These are phyloP conservation scores for Acer yangbiense DNA, from an alignment of 345 rosid species.

Conservation along the genomic window DNA sequence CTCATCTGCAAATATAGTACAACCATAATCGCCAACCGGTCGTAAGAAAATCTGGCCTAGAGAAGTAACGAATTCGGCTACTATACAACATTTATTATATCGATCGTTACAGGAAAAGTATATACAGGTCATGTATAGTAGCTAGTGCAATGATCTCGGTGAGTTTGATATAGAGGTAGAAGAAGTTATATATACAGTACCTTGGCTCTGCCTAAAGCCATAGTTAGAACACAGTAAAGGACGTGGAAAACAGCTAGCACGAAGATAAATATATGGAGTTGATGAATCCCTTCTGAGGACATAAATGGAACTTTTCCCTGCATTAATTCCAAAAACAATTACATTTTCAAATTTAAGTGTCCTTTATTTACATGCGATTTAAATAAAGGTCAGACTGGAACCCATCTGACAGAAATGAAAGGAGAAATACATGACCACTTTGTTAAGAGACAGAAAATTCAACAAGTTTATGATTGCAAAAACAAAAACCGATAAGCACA, in stretches of 20 bases:
- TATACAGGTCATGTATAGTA: no score
- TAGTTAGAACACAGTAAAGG: constrained; percentile 67
- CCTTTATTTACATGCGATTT: no score
- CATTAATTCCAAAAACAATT: not conserved
- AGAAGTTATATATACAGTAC: constrained; percentile 29
- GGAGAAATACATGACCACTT: no score
- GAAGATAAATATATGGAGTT: constrained; percentile 91
- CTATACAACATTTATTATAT: no score
- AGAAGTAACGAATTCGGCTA: not conserved
- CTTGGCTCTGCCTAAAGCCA: constrained; percentile 78
- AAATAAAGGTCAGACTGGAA: no score
- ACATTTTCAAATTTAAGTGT: not conserved
- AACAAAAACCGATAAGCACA: not conserved
- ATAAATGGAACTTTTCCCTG: constrained; percentile 88
- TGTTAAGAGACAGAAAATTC: no score
- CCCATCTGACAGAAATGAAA: no score
- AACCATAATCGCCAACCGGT: not conserved
- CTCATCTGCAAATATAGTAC: constrained; percentile 57
- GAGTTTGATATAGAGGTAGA: not conserved
- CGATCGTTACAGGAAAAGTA: no score
- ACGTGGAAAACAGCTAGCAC: constrained; percentile 80
- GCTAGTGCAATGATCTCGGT: no score
- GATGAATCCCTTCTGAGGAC: constrained; percentile 82
- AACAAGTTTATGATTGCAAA: not conserved
- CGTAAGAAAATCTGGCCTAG: not conserved